Conservation (phyloP, 2,329 filamentous ascomycete species). For the Alternaria sp. region DNA sequence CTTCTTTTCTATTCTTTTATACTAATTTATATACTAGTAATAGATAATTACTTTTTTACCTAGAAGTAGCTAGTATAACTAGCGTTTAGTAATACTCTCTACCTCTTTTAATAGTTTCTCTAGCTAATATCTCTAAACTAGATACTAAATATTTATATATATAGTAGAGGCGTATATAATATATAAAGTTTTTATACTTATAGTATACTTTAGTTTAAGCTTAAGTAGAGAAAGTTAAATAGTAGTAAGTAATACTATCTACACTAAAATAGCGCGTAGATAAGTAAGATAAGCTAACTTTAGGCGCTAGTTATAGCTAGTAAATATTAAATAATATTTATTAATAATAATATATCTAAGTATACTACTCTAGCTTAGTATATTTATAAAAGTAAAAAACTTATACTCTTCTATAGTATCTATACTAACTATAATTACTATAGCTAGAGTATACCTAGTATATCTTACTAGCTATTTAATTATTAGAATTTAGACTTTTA, state of each 20-base stretch:
- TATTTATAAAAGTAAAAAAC: conserved; percentile 13
- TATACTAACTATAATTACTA: conserved; percentile 19
- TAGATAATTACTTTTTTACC: conserved; percentile 23
- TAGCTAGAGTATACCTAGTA: conserved; percentile 14
- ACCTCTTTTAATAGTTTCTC: too few species aligned
- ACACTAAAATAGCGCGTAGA: conserved; percentile 12
- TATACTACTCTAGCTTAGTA: conserved; percentile 13
- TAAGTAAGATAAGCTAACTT: conserved; percentile 17
- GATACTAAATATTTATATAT: too few species aligned
- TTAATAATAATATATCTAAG: conserved; percentile 22
- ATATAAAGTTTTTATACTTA: too few species aligned
- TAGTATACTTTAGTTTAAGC: too few species aligned
- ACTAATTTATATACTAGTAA: conserved; percentile 15
- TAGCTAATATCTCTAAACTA: too few species aligned
- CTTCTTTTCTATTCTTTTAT: conserved; percentile 8
- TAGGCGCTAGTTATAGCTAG: conserved; percentile 11
- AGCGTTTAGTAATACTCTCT: neutral
- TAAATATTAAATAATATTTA: conserved; percentile 27
- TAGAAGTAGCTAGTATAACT: neutral
- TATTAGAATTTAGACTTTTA: too few species aligned
- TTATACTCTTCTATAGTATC: neutral
- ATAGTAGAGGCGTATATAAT: too few species aligned
- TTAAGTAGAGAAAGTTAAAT: neutral
- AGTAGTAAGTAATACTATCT: conserved; percentile 17
- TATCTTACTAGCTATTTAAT: neutral